These are phyloP conservation scores for Lactifluus echinatus DNA, from an alignment of 768 basidiomycete species.

Conservation along the genomic window DNA sequence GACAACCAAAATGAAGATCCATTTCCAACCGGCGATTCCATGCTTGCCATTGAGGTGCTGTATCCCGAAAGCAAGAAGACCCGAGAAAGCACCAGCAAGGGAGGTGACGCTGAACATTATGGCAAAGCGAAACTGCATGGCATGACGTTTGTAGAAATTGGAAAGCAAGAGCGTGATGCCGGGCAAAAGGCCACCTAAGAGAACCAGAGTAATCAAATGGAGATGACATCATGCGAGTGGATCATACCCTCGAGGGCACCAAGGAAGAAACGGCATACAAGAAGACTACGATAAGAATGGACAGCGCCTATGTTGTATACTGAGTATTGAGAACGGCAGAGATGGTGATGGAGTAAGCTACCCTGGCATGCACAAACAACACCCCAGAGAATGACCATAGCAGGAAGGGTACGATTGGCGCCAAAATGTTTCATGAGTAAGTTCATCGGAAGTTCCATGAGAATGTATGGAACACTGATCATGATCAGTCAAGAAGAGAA, in stretches of 20 bases:
- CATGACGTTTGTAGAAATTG: slow-evolving; percentile 25
- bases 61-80: slow-evolving; percentile 54
- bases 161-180: slow-evolving; percentile 25
- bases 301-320: slow-evolving; percentile 32
- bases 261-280: slow-evolving; percentile 39
- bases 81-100: slow-evolving; percentile 53
- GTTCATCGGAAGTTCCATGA: slow-evolving; percentile 25
- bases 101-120: slow-evolving; percentile 39
- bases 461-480: slow-evolving; percentile 24
- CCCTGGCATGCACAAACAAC: slow-evolving; percentile 56
- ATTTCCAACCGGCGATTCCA: slow-evolving; percentile 52
- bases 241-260: slow-evolving; percentile 50
- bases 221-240: neutral
- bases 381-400: slow-evolving; percentile 62
- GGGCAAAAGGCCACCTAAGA: slow-evolving; percentile 38
- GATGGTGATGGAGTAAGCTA: slow-evolving; percentile 15
- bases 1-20: slow-evolving; percentile 54
- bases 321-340: neutral
- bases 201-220: neutral
- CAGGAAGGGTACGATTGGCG: slow-evolving; percentile 52
- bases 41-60: slow-evolving; percentile 46
- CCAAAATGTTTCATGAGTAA: slow-evolving; percentile 34
- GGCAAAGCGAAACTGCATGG: slow-evolving; percentile 29
- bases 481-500: slow-evolving; percentile 17
- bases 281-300: slow-evolving; percentile 43